A percentile compares a stretch with the other conserved stretches of the same genome.
These are phyloP conservation scores for Balansia obtecta DNA, from an alignment of 2,329 filamentous ascomycete genomes.

Conservation along the genomic window DNA sequence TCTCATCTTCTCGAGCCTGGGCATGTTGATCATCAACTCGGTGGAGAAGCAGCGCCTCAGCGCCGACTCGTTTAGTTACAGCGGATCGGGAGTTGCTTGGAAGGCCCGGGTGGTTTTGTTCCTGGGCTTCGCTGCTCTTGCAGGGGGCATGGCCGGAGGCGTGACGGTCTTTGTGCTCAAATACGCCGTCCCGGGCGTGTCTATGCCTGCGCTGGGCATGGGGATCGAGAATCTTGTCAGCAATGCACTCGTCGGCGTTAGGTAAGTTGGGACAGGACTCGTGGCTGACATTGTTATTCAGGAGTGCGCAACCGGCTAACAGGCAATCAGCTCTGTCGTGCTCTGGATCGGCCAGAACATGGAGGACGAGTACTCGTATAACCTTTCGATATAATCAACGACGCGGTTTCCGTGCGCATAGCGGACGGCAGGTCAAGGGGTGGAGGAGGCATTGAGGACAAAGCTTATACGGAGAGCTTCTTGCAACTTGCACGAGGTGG, in stretches of 20 bases:
- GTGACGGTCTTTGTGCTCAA: conserved; percentile 58
- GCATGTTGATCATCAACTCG: conserved; percentile 61
- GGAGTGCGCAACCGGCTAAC: conserved; percentile 8
- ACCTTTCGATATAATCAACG: conserved; percentile 36
- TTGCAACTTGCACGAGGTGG: neutral
- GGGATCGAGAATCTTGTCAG: conserved; percentile 54
- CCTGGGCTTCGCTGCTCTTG: conserved; percentile 51
- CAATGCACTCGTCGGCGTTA: conserved; percentile 50
- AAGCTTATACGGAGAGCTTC: neutral
- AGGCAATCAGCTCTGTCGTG: conserved; percentile 40
- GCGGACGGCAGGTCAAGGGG: too few relatives aligned
- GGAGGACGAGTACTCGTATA: conserved; percentile 61
- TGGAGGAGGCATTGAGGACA: neutral
- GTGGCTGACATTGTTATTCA: neutral
- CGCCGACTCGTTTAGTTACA: conserved; percentile 50
- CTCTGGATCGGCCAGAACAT: conserved; percentile 61
- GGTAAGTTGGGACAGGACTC: conserved; percentile 25
- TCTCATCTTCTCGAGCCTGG: conserved; percentile 52
- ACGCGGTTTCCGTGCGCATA: too few relatives aligned
- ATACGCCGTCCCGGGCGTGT: conserved; percentile 44
- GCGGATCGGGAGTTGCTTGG: conserved; percentile 52
- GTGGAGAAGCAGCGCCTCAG: conserved; percentile 55
- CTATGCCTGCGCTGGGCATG: conserved; percentile 50
- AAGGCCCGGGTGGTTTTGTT: conserved; percentile 57
- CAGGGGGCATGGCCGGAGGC: conserved; percentile 56